These are phyloP conservation scores for Strobilomyces dryophilus DNA, from an alignment of 768 basidiomycete species.

Conservation along the genomic window DNA sequence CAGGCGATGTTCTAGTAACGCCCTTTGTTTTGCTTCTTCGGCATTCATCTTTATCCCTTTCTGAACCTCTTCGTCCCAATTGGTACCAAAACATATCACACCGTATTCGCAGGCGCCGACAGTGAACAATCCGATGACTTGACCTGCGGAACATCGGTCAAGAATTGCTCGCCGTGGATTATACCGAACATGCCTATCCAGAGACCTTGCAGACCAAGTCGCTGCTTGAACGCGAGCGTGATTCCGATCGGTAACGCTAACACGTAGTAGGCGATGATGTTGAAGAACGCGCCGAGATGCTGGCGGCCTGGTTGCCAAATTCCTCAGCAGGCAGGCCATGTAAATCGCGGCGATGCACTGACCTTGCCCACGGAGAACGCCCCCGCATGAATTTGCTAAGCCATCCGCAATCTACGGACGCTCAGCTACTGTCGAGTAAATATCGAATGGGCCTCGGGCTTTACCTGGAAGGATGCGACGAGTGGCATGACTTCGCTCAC, in stretches of 20 bases:
- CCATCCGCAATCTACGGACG: conserved; percentile 46
- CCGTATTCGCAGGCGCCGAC: conserved; percentile 68
- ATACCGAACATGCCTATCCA: conserved; percentile 41
- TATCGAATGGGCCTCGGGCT: background rate
- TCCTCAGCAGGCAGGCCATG: conserved; percentile 1
- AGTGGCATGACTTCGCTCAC: conserved; percentile 50
- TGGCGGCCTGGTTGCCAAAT: conserved; percentile 41
- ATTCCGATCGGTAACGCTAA: conserved; percentile 51
- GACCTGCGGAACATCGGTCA: conserved; percentile 41
- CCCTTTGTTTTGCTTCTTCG: conserved; percentile 30
- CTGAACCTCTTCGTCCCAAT: conserved; percentile 45
- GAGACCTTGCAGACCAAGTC: conserved; percentile 45
- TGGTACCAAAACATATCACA: conserved; percentile 51
- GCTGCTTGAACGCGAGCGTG: conserved; percentile 43
- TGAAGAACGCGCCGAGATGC: conserved; percentile 71
- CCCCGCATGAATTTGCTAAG: conserved; percentile 48
- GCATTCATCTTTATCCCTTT: conserved; percentile 37
- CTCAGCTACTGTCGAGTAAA: background rate
- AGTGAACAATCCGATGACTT: conserved; percentile 67
- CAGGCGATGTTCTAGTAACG: conserved; percentile 19
- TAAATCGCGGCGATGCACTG: background rate
- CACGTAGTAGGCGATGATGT: conserved; percentile 60
- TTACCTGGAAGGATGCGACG: conserved; percentile 52
- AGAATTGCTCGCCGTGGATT: background rate
- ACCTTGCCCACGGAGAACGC: conserved; percentile 48